These are phyloP conservation scores for Sindora glabra DNA, from an alignment of 306 rosid species.

Conservation along the genomic window DNA sequence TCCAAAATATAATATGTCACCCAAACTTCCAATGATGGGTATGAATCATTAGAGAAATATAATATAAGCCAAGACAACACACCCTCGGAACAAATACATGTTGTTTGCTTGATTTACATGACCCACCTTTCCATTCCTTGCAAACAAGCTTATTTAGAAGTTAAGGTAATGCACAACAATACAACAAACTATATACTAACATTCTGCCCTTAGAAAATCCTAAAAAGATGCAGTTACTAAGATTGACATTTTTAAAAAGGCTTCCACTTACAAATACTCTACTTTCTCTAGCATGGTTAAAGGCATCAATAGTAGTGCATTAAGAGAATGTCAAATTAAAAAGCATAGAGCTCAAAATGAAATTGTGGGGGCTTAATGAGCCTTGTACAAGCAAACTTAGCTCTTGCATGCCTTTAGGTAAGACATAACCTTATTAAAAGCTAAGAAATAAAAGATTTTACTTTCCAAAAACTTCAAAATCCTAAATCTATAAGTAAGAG, in stretches of 20 bases:
- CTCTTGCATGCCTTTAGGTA: no score
- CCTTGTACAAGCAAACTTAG: conserved; percentile 55
- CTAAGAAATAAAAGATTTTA: no score
- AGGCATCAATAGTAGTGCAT: no score
- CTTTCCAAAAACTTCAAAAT: no score
- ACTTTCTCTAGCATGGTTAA: no score
- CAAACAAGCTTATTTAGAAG: conserved; percentile 7
- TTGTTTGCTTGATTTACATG: conserved; percentile 99
- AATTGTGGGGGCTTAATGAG: conserved; percentile 21
- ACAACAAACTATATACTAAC: conserved; percentile 7
- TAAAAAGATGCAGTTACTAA: conserved; percentile 27
- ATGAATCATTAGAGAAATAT: neutral
- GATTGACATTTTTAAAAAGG: no score
- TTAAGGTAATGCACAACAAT: conserved; percentile 9
- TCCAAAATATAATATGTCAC: conserved; percentile 10
- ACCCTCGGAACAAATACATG: conserved; percentile 99
- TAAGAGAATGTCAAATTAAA: conserved; percentile 16
- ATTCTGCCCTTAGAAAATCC: conserved; percentile 13
- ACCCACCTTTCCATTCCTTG: conserved; percentile 85
- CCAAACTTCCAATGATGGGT: neutral
- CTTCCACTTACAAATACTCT: no score
- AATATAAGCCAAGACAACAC: conserved; percentile 18
- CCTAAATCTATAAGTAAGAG: no score
- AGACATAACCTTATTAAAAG: no score
- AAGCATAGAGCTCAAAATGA: conserved; percentile 12